phyloP scores from a whole-genome alignment of 192 early-diverging fungal genomes.

The Backusella luteola region DNA sequence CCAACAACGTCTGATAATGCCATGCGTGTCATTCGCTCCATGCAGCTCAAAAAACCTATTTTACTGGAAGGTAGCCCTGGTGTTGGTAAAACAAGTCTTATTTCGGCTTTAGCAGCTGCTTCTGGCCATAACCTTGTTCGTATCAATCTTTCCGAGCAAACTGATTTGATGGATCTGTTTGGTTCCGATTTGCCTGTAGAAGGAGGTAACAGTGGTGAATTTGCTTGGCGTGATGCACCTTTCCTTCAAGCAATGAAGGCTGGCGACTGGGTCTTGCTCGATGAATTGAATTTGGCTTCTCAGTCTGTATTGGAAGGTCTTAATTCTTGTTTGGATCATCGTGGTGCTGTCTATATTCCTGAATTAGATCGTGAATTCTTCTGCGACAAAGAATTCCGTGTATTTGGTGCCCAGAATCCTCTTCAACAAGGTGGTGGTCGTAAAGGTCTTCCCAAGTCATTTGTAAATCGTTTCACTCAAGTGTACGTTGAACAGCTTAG shows the following conservation, averaged over 20 bases:
- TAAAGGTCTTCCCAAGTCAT: constrained; percentile 96
- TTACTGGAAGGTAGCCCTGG: constrained; percentile 97
- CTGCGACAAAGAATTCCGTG: constrained; percentile 78
- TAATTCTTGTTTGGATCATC: constrained; percentile 98
- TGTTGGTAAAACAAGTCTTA: constrained; percentile 93
- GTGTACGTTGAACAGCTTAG: constrained; percentile 88
- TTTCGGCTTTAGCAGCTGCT: constrained; percentile 75
- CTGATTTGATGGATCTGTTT: constrained; percentile 98
- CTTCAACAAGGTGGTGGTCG: constrained; percentile 95
- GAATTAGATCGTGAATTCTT: constrained; percentile 90
- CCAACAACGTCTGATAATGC: constrained; percentile 91
- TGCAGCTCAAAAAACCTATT: constrained; percentile 91
- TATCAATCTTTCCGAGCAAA: constrained; percentile 98
- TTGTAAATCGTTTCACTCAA: constrained; percentile 95
- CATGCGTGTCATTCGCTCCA: constrained; percentile 79
- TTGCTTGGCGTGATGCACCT: constrained; percentile 97
- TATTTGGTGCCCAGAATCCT: constrained; percentile 98
- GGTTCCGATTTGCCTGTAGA: constrained; percentile 97
- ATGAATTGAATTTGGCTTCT: constrained; percentile 98
- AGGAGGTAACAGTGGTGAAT: constrained; percentile 78
- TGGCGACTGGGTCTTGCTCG: constrained; percentile 96
- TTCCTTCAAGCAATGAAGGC: constrained; percentile 94
- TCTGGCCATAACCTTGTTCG: constrained; percentile 87
- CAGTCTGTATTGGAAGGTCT: constrained; percentile 98
- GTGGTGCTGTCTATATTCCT: constrained; percentile 92